Evolutionary conservation across 495 filamentous ascomycete genomes (phyloP).

Genomic region (Wilcoxina mikolae): DNA sequence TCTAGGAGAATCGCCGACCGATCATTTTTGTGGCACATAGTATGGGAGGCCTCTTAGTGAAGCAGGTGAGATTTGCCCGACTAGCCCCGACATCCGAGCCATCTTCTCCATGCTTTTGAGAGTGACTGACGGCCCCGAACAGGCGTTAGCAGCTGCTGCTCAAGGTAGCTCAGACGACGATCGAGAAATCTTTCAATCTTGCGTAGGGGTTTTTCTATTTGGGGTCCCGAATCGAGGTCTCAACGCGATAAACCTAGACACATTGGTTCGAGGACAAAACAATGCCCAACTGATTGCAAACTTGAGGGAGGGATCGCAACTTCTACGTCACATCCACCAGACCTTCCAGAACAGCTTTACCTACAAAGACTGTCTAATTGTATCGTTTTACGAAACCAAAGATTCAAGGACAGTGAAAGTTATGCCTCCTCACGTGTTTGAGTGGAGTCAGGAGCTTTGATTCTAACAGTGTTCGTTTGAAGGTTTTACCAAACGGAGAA

Average conservation of each 20-base stretch:
- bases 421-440: neutral
- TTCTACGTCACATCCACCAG: neutral
- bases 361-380: neutral
- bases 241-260: constrained; percentile 7
- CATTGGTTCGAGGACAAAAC: constrained; percentile 15
- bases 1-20: constrained; percentile 4
- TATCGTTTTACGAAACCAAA: constrained; percentile 12
- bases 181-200: no score
- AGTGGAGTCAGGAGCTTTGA: neutral
- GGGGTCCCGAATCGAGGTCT: constrained; percentile 22
- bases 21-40: constrained; percentile 10
- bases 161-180: neutral
- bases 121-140: no score
- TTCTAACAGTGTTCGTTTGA: neutral
- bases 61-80: neutral
- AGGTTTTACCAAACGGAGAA: neutral
- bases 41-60: constrained; percentile 5
- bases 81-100: no score
- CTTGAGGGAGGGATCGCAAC: constrained; percentile 6
- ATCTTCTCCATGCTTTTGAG: no score
- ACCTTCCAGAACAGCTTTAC: neutral
- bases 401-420: constrained; percentile 6
- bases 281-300: constrained; percentile 13
- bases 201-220: constrained; percentile 13
- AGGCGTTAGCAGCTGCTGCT: neutral